phyloP scores from a whole-genome alignment of 257 asterid species.

The Solanum paucissectum region DNA sequence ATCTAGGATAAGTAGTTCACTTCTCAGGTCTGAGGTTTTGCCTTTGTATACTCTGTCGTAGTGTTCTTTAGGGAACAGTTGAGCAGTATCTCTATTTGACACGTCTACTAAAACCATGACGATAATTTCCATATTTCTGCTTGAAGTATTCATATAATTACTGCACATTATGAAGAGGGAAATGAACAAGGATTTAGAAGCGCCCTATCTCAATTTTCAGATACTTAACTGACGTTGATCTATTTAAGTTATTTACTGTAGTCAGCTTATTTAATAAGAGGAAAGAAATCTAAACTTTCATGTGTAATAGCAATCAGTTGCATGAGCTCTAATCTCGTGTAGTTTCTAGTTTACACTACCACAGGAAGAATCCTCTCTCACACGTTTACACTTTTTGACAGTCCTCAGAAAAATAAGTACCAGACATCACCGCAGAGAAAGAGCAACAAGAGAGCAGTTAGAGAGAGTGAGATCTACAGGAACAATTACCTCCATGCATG shows the following conservation, averaged over 20 bases:
- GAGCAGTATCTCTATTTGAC: neutral
- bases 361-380: neutral
- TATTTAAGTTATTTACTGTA: neutral
- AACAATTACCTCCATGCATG: conserved; percentile 65
- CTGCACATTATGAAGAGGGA: neutral
- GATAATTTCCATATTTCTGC: neutral
- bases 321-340: neutral
- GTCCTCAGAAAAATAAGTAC: conserved; percentile 39
- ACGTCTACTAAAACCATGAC: neutral
- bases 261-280: neutral
- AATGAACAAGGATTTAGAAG: neutral
- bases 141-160: neutral
- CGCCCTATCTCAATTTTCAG: neutral
- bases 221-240: neutral
- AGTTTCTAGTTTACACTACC: neutral
- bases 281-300: neutral
- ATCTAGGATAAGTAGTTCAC: neutral
- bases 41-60: neutral
- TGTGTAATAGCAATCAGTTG: neutral
- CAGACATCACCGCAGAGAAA: conserved; percentile 41
- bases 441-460: conserved; percentile 19
- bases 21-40: neutral
- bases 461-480: conserved; percentile 36
- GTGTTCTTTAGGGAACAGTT: neutral
- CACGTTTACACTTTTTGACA: conserved; percentile 8